Evolutionary conservation across 1,139 yeast genomes (phyloP).

Genomic region (Protomyces macrosporus): DNA sequence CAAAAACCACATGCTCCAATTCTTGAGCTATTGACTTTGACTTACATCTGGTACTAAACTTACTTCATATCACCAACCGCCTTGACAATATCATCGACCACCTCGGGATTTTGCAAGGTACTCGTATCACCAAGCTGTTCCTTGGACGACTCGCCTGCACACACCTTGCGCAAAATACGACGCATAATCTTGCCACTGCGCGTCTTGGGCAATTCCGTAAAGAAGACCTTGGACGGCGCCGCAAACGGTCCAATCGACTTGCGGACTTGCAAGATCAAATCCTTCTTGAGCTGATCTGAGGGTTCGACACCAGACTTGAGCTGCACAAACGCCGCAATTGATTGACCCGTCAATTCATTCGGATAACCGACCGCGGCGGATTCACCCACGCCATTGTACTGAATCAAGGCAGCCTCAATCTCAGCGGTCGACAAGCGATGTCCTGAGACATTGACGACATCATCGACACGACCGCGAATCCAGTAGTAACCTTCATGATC

Average conservation of each 20-base stretch:
- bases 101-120: conserved; percentile 81
- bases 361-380: conserved; percentile 91
- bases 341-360: conserved; percentile 96
- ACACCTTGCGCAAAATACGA: conserved; percentile 89
- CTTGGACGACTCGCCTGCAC: conserved; percentile 64
- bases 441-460: conserved; percentile 95
- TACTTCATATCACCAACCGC: conserved; percentile 33
- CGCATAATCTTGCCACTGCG: conserved; percentile 99
- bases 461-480: conserved; percentile 98
- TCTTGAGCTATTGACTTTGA: too few relatives aligned
- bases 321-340: conserved; percentile 89
- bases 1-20: too few relatives aligned
- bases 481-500: conserved; percentile 96
- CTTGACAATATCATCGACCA: conserved; percentile 68
- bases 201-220: conserved; percentile 91
- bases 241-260: conserved; percentile 97
- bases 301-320: conserved; percentile 56
- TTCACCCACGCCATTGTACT: conserved; percentile 77
- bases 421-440: conserved; percentile 97
- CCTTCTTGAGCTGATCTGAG: conserved; percentile 64
- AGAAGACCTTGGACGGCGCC: conserved; percentile 85
- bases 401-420: conserved; percentile 86
- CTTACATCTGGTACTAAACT: neutral
- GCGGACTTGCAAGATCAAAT: conserved; percentile 80
- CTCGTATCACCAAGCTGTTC: conserved; percentile 91